phyloP scores from a whole-genome alignment of 1,139 yeast genomes.

The Geotrichum carabidarum region DNA sequence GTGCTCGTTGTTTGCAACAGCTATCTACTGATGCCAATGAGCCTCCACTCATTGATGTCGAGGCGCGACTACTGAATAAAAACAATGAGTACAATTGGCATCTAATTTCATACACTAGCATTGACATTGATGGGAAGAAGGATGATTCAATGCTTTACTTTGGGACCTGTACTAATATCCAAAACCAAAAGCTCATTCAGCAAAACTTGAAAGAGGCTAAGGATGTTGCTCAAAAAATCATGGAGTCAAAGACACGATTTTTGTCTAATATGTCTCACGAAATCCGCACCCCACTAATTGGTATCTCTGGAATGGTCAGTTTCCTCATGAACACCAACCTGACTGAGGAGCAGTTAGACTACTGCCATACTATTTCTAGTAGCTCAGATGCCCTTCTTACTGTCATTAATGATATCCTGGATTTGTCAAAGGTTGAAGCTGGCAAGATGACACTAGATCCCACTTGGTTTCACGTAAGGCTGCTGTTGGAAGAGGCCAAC shows the following conservation, averaged over 20 bases:
- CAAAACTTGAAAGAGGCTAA: constrained; percentile 73
- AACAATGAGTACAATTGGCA: constrained; percentile 35
- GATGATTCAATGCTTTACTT: constrained; percentile 27
- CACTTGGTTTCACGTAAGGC: constrained; percentile 67
- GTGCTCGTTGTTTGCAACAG: constrained; percentile 29
- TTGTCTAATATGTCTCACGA: constrained; percentile 79
- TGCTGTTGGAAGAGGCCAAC: constrained; percentile 73
- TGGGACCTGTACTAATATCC: constrained; percentile 37
- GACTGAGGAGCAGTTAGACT: constrained; percentile 75
- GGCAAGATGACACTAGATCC: constrained; percentile 78
- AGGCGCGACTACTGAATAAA: constrained; percentile 29
- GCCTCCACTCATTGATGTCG: constrained; percentile 25
- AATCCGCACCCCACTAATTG: constrained; percentile 85
- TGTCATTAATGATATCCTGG: constrained; percentile 75
- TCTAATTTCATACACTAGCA: constrained; percentile 30
- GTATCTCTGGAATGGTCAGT: constrained; percentile 93
- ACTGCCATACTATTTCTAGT: constrained; percentile 74
- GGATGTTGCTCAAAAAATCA: constrained; percentile 84
- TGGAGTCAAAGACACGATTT: constrained; percentile 88
- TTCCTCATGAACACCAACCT: constrained; percentile 76
- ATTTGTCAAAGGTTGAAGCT: constrained; percentile 78
- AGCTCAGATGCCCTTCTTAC: constrained; percentile 71
- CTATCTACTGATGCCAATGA: constrained; percentile 13
- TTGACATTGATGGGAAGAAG: constrained; percentile 22
- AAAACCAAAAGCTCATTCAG: constrained; percentile 44